Base-by-base conservation (phyloP, 129 eudicot genomes). In the Tagetes erecta region DNA sequence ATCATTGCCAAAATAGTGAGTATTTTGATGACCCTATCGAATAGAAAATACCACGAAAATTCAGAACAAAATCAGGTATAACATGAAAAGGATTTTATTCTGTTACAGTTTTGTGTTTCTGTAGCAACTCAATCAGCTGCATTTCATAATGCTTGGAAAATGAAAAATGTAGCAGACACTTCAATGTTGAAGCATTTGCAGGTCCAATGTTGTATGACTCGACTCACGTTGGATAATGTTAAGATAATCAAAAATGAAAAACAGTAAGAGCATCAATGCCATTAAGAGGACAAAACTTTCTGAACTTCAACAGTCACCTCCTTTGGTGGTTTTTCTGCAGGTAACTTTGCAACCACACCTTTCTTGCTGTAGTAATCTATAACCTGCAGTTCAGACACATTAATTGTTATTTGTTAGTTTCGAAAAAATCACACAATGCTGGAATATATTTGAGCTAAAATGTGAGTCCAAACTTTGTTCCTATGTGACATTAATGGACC, bases 281-380 rank as follows among this genome's bases (percentile, higher is more conserved):
- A 44, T 72, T 44, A 80, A 63, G 73, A 65, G 27, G 89, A 75
- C 30, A 85, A 80, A 40, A 64, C 82, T 70, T 80, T 85, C 81
- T 80, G 83, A 71, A 83, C 82, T 83, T 88, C 93, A 20, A 65
- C 74, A 2, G 87, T 80, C 71, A 85, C 93, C 67, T 83, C 93
- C 75, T 83, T 80, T 1, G 93, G 87, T 42, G 85, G 81, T 40
- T 90, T 90, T 79, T 90, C 96, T 5, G 92, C 96, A 53, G 83
- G 92, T 57, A 90, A 86, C 82, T 85, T 83, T 34, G 88, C 87
- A 78, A 89, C 86, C 2, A 86, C 80, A 10, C 87, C 85, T 83
- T 90, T 87, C 77, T 62, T 85, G 40, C 34, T 66, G 74, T 87
- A 87, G 76, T 85, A 85, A 56, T 79, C 90, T 67, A 90, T 85